Conservation (phyloP, 2,329 filamentous ascomycete species). For the Phyllosticta citrichinensis region DNA sequence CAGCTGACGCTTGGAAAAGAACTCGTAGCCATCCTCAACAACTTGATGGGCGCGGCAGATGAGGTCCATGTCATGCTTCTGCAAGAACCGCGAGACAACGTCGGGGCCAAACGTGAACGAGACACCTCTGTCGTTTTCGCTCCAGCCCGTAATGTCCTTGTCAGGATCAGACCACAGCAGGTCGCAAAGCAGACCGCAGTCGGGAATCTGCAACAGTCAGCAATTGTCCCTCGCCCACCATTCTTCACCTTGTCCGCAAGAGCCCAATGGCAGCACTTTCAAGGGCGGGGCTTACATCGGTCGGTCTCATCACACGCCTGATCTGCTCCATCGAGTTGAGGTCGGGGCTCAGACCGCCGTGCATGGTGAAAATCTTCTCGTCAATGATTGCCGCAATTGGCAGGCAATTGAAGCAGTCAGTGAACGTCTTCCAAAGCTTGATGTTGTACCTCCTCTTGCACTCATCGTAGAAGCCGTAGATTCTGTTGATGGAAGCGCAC, state of each 20-base stretch:
- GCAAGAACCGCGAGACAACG: conserved; percentile 91
- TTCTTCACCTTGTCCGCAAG: conserved; percentile 19
- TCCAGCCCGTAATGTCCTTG: conserved; percentile 99
- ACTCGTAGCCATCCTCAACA: conserved; percentile 98
- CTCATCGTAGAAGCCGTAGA: conserved; percentile 99
- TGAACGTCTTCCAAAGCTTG: conserved; percentile 99
- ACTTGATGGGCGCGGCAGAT: conserved; percentile 98
- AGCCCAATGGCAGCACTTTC: neutral
- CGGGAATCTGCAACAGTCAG: conserved; percentile 68
- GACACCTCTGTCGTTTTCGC: conserved; percentile 96
- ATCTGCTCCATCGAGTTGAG: conserved; percentile 99
- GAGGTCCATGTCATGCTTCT: conserved; percentile 99
- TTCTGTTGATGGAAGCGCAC: conserved; percentile 96
- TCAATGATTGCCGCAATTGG: conserved; percentile 98
- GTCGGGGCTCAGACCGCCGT: conserved; percentile 92
- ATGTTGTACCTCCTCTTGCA: conserved; percentile 99
- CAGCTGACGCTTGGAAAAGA: conserved; percentile 96
- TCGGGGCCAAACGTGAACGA: conserved; percentile 98
- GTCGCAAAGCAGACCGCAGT: conserved; percentile 95
- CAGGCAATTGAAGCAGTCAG: conserved; percentile 98
- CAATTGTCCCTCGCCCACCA: conserved; percentile 12
- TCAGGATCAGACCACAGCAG: conserved; percentile 97
- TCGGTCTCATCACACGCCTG: conserved; percentile 94
- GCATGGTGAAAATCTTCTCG: conserved; percentile 99
- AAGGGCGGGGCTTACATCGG: conserved; percentile 65